phyloP scores from a whole-genome alignment of 208 protist species.

The Trypanosoma mega region DNA sequence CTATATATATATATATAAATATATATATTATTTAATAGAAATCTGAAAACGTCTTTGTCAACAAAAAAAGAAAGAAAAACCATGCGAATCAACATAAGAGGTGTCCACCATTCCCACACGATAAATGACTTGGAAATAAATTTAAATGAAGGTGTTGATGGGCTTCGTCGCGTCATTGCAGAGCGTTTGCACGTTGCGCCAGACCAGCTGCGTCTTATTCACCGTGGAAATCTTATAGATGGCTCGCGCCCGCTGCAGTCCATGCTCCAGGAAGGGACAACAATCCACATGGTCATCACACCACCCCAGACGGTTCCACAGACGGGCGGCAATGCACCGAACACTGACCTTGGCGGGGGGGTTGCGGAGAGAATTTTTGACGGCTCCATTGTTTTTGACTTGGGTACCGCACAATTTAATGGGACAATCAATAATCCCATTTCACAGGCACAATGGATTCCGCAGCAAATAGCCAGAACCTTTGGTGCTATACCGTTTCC shows the following conservation, averaged over 20 bases:
- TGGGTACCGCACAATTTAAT: too few relatives aligned
- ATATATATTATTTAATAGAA: neutral
- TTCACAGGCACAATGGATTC: too few relatives aligned
- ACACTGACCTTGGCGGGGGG: conserved; percentile 7
- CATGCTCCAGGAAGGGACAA: conserved; percentile 30
- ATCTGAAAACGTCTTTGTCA: neutral
- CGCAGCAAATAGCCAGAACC: too few relatives aligned
- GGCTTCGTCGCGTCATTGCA: conserved; percentile 37
- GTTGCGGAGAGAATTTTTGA: too few relatives aligned
- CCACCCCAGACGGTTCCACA: neutral
- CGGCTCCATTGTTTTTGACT: too few relatives aligned
- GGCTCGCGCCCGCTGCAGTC: conserved; percentile 20
- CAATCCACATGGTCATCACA: conserved; percentile 22
- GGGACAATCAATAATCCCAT: too few relatives aligned
- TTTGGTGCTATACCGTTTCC: too few relatives aligned
- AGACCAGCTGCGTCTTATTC: conserved; percentile 28
- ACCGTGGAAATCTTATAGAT: conserved; percentile 29
- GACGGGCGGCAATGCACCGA: neutral
- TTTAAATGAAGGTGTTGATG: conserved; percentile 34
- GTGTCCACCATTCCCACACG: conserved; percentile 35
- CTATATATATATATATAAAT: conserved; percentile 8
- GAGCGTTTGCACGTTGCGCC: conserved; percentile 29
- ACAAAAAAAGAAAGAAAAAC: conserved; percentile 21
- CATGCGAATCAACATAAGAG: conserved; percentile 46
- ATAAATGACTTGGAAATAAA: conserved; percentile 50